Conservation (phyloP, 176 grass and related monocot genomes). For the Paspalum vaginatum region DNA sequence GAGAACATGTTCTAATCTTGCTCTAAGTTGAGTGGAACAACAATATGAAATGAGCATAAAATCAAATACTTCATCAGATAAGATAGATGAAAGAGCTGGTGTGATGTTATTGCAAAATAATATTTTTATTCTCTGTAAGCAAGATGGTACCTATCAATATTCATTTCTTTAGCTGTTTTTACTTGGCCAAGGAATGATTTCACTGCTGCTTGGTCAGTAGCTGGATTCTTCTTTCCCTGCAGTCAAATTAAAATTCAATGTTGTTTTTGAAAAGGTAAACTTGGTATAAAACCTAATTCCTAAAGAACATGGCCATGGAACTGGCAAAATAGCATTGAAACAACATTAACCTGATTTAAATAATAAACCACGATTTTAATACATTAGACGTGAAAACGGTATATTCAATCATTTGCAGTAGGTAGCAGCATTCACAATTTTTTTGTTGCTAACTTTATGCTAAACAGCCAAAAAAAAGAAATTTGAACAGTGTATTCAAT, state of each 20-base stretch:
- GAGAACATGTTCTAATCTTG: background rate
- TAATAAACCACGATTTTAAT: background rate
- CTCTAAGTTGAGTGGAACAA: constrained; percentile 10
- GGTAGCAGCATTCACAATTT: background rate
- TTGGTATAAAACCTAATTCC: background rate
- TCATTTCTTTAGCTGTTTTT: constrained; percentile 69
- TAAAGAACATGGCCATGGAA: constrained; percentile 13
- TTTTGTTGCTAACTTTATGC: background rate
- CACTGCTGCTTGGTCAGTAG: constrained; percentile 69
- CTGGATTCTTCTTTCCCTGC: constrained; percentile 97
- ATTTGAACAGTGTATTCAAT: background rate
- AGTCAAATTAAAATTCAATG: constrained; percentile 38
- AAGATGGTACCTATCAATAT: constrained; percentile 73
- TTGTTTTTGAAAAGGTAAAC: background rate
- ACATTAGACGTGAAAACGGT: background rate
- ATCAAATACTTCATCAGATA: background rate
- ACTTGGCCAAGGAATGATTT: constrained; percentile 71
- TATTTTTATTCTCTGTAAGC: background rate
- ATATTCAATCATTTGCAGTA: background rate
- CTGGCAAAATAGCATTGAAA: background rate
- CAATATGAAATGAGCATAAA: background rate
- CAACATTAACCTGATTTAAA: background rate
- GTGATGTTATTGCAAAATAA: background rate
- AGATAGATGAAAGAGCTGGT: constrained; percentile 9
- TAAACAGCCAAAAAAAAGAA: background rate